Evolutionary conservation across 169 alveolate genomes (phyloP).

Genomic region (Plasmodium fragile): DNA sequence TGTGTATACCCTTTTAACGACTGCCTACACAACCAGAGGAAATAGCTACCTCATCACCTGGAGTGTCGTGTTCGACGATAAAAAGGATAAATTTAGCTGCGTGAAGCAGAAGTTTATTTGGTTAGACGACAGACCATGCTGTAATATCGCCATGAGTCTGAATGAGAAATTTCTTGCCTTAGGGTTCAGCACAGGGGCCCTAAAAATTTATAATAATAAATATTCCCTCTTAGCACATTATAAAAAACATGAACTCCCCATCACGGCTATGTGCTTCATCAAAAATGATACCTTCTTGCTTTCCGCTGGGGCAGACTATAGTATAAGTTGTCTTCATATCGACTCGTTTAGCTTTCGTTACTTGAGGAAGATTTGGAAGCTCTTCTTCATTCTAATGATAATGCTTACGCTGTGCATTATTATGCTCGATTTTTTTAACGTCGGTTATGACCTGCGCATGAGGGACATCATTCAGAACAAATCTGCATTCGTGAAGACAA

Average conservation of each 20-base stretch:
- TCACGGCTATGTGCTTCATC: conserved; percentile 72
- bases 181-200: conserved; percentile 76
- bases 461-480: neutral
- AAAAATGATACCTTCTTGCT: conserved; percentile 49
- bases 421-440: conserved; percentile 66
- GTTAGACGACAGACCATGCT: conserved; percentile 72
- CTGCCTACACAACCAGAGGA: conserved; percentile 63
- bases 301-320: conserved; percentile 76
- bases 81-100: conserved; percentile 50
- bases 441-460: conserved; percentile 65
- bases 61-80: conserved; percentile 33
- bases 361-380: conserved; percentile 24
- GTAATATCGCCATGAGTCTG: conserved; percentile 61
- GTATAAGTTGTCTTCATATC: conserved; percentile 42
- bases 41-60: conserved; percentile 62
- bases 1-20: conserved; percentile 24
- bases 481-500: neutral
- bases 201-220: conserved; percentile 41
- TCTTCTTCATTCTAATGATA: neutral
- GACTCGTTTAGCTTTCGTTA: conserved; percentile 34
- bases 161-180: conserved; percentile 69
- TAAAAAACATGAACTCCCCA: conserved; percentile 72
- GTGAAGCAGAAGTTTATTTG: conserved; percentile 36
- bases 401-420: neutral
- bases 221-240: conserved; percentile 65